Evolutionary conservation across 2,329 filamentous ascomycete species (phyloP), one percentile per base, ranked within the genome.

Genomic region (Alternaria brassicicola): DNA sequence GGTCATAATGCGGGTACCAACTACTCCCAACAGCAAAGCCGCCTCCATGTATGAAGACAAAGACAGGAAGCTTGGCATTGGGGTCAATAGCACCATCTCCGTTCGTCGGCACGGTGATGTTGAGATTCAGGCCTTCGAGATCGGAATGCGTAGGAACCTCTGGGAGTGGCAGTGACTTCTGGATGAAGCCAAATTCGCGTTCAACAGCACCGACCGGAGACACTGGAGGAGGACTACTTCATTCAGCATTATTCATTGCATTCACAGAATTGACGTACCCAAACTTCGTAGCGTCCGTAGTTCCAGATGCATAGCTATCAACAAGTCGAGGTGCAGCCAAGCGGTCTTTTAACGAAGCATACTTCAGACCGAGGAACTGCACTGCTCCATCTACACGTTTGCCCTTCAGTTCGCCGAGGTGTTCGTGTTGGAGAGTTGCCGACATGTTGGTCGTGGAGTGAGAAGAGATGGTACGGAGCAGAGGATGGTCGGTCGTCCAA

Each of bases 1-100:
- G 70, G 59, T 85, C 80, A 61, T 82, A 84, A 35, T 85, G 81
- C 1, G 83, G 84, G 77, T 82, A 86, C 41, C 78, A 83, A 39
- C 79, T 82, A 3, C 81, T 81, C 3, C 83, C 84, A 3, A 81
- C 76, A 3, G 73, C 70, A 47, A 83, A 81, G 0, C 81, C 84
- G 10, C 84, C 83, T 0, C 84, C 84, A 57, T 86, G 83, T 4
- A 86, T 78, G 61, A 84, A 84, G 2, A 83, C 77, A 36, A 85
- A 76, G 0, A 85, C 83, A 0, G 84, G 84, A 2, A 85, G 71
- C 6, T 77, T 78, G 12, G 71, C 68, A 4, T 57, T 61, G 3
- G 55, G 39, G 26, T 67, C 58, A 13, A 74, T 63, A 3, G 36
- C 36, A 1, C 69, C 70, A 57, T 67, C 55, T 15, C 63, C 63